Evolutionary conservation across 129 eudicot genomes (phyloP).

Genomic region (carrot (Daucus carota)): DNA sequence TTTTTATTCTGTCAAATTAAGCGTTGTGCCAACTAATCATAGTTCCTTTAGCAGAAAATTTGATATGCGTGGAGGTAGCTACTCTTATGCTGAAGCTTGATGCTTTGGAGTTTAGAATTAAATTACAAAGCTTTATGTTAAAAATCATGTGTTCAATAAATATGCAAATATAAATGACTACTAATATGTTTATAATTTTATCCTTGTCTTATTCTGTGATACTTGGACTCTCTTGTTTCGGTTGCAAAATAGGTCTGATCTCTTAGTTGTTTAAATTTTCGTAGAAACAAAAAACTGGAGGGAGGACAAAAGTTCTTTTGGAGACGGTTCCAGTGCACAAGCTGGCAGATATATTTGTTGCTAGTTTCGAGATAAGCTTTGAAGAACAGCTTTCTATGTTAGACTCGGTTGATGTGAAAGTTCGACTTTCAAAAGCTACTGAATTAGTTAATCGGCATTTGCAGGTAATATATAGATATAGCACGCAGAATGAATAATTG

Average conservation of each 20-base stretch:
- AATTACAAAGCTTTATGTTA: background rate
- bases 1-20: background rate
- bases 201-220: background rate
- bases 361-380: constrained; percentile 97
- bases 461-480: constrained; percentile 50
- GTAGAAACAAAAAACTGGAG: constrained; percentile 93
- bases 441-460: constrained; percentile 92
- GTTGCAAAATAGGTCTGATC: background rate
- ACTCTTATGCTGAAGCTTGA: background rate
- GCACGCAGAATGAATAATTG: background rate
- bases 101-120: background rate
- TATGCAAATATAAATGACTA: background rate
- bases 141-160: background rate
- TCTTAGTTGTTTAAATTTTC: background rate
- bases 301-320: constrained; percentile 83
- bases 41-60: background rate
- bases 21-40: background rate
- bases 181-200: background rate
- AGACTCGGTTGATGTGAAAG: constrained; percentile 90
- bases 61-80: background rate
- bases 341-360: constrained; percentile 94
- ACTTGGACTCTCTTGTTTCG: background rate
- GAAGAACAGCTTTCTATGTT: constrained; percentile 95
- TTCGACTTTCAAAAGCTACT: constrained; percentile 88
- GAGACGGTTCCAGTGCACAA: constrained; percentile 96